Conservation (phyloP, 495 filamentous ascomycete genomes). For the Penicilliopsis zonata region DNA sequence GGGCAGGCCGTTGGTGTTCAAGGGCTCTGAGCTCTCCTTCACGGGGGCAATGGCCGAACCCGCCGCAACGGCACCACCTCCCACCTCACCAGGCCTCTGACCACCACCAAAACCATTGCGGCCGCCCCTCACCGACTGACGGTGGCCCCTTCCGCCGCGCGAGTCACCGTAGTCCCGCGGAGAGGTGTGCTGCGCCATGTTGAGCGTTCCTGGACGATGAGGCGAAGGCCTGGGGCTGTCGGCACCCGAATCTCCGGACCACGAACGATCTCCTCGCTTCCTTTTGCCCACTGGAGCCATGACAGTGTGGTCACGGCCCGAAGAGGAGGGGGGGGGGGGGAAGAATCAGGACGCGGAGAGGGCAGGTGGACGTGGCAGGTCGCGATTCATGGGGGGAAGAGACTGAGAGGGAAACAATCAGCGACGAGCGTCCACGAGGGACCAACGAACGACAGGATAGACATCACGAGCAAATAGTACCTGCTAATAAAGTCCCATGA, state of each 20-base stretch:
- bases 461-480: background rate
- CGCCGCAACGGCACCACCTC: slow-evolving; percentile 27
- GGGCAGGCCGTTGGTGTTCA: slow-evolving; percentile 13
- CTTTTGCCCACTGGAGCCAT: slow-evolving; percentile 48
- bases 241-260: slow-evolving; percentile 37
- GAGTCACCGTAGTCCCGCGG: slow-evolving; percentile 30
- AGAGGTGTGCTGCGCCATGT: slow-evolving; percentile 42
- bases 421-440: slow-evolving; percentile 1
- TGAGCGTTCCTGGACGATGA: slow-evolving; percentile 48
- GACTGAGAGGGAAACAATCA: slow-evolving; percentile 11
- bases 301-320: slow-evolving; percentile 7
- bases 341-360: slow-evolving; percentile 16
- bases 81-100: slow-evolving; percentile 20
- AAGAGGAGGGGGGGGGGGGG: slow-evolving; percentile 8
- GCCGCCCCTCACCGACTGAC: slow-evolving; percentile 31
- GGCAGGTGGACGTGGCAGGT: slow-evolving; percentile 18
- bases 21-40: slow-evolving; percentile 13
- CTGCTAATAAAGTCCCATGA: slow-evolving; percentile 1
- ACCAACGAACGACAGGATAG: background rate
- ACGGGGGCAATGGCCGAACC: slow-evolving; percentile 20
- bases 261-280: slow-evolving; percentile 44
- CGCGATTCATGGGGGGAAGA: slow-evolving; percentile 27
- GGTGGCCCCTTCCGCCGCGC: slow-evolving; percentile 29
- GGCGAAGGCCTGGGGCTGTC: slow-evolving; percentile 48
- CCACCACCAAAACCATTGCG: slow-evolving; percentile 23